Evolutionary conservation across 2,329 filamentous ascomycete species (phyloP).

Genomic region (Colletotrichum musicola): DNA sequence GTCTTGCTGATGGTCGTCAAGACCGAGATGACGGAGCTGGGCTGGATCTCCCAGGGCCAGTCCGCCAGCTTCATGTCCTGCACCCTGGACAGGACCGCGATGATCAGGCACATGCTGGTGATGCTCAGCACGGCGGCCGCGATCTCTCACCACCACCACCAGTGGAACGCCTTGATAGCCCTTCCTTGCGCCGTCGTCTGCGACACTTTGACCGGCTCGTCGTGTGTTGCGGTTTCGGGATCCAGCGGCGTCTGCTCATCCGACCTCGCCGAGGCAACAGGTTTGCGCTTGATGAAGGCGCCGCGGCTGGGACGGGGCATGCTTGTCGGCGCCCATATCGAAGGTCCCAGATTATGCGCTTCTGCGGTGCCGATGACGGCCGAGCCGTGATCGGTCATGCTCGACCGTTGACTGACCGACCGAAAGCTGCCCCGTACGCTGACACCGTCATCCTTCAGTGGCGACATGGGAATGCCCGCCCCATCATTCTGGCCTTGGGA

Average conservation of each 20-base stretch:
- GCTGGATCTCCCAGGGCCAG: slow-evolving; percentile 40
- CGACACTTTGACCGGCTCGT: not conserved
- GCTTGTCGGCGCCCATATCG: not conserved
- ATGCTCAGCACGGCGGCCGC: slow-evolving; percentile 26
- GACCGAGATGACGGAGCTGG: slow-evolving; percentile 50
- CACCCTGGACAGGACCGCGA: slow-evolving; percentile 20
- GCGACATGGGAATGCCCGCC: not conserved
- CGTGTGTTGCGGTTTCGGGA: not conserved
- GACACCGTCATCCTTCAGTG: not conserved
- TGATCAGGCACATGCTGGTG: slow-evolving; percentile 19
- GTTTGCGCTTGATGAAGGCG: not conserved
- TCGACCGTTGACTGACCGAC: not conserved
- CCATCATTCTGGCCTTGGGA: not conserved
- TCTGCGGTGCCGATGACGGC: not conserved
- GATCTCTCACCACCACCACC: slow-evolving; percentile 38
- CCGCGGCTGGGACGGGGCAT: not conserved
- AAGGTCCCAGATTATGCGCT: not conserved
- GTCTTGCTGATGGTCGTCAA: slow-evolving; percentile 48
- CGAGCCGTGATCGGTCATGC: not conserved
- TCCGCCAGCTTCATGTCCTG: slow-evolving; percentile 3
- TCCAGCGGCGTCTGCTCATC: not conserved
- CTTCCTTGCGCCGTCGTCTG: not conserved
- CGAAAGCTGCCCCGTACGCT: not conserved
- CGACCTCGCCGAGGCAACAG: not conserved
- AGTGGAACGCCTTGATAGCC: slow-evolving; percentile 2